phyloP scores from a whole-genome alignment of 768 basidiomycete genomes.

The Termitomyces sp. region DNA sequence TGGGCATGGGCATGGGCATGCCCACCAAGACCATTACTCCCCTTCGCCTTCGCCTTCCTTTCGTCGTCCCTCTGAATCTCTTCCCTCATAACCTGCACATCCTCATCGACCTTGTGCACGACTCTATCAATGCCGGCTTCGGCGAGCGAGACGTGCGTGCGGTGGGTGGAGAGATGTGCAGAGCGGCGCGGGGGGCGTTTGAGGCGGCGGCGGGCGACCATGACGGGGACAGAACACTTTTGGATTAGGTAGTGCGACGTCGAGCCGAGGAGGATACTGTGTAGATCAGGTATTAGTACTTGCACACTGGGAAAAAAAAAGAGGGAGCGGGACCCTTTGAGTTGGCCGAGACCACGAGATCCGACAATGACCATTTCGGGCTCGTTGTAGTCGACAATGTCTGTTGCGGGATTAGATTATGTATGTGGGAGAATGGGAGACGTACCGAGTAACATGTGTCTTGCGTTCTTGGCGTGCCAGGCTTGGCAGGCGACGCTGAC shows the following conservation, averaged over 20 bases:
- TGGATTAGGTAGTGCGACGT: constrained; percentile 94
- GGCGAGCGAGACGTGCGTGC: constrained; percentile 79
- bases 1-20: neutral
- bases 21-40: constrained; percentile 22
- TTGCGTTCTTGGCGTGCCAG: constrained; percentile 93
- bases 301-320: too few relatives aligned
- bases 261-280: constrained; percentile 86
- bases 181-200: constrained; percentile 80
- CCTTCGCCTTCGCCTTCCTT: constrained; percentile 28
- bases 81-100: constrained; percentile 76
- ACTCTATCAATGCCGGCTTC: constrained; percentile 87
- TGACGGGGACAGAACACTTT: constrained; percentile 93
- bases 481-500: constrained; percentile 90
- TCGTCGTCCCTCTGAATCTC: constrained; percentile 70
- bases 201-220: constrained; percentile 91
- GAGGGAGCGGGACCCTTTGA: constrained; percentile 69
- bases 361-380: constrained; percentile 94
- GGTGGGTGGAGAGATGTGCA: constrained; percentile 78
- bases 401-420: constrained; percentile 22
- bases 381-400: constrained; percentile 82
- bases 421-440: neutral
- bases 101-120: constrained; percentile 79
- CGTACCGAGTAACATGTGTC: constrained; percentile 82
- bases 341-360: constrained; percentile 81
- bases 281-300: neutral